Base-by-base conservation (phyloP, 768 basidiomycete species). In the Harrya chromipes region DNA sequence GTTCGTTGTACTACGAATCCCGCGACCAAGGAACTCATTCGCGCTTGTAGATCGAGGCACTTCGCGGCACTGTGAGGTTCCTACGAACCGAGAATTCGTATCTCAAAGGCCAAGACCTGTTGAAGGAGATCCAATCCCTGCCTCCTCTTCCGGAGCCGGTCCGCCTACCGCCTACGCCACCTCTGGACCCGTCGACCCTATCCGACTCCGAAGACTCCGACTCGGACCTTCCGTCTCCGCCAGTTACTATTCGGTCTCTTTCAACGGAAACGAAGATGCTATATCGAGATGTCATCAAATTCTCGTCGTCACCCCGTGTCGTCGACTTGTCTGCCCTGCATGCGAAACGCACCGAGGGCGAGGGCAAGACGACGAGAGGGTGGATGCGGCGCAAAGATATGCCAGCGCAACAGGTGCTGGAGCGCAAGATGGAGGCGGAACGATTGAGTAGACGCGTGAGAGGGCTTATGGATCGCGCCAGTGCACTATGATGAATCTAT, bases 21-120 rank as follows among this genome's bases (percentile, higher is more conserved):
- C 14, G 1, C 13, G 5, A 9, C 16, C 36, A 7, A 16, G 16
- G 13, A 40, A 57, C 55, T 60, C 53, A 53, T 43, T 35, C 23
- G n/a, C 49, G 12, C 50, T 14, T 6, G 20, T 58, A 93, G 87
- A 84, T 97, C 62, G 90, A 95, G 40, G 88, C 87, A 13, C 79
- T 97, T n/a, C 87, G 91, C 35, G 85, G 87, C 6, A 90, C 94
- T 0, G 83, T 98, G 24, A 83, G 91, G 17, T 97, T 89, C 81
- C 75, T 99, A n/a, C 84, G 94, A 20, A 84, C 79, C 31, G 94
- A 98, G 69, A 98, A 98, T 65, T 81, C 90, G 3, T 93, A 90
- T 64, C 84, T 98, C 70, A 94, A 89, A 64, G 91, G 93, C 3
- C 90, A 92, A 66, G 92, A 94, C 59, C 79, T 98, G 0, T 81